Percentiles rank a stretch among this genome's conserved stretches.
These are phyloP conservation scores for Ophiocordyceps polyrhachis-furcata DNA, from an alignment of 2,329 filamentous ascomycete species.

Conservation along the genomic window DNA sequence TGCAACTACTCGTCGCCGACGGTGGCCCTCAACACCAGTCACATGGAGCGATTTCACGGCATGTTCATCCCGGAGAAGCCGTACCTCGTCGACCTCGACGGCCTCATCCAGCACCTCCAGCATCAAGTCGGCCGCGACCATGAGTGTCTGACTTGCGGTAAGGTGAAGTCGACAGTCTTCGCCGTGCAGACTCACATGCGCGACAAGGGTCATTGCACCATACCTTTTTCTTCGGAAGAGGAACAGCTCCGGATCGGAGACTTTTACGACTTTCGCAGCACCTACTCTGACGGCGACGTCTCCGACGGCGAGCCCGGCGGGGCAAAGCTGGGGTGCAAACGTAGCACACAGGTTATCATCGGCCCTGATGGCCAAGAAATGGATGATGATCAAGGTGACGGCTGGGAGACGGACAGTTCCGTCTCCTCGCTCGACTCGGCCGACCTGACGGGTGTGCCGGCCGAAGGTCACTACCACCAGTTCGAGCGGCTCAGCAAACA, in stretches of 20 bases:
- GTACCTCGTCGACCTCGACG: constrained; percentile 68
- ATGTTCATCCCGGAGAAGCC: constrained; percentile 88
- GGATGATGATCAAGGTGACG: constrained; percentile 45
- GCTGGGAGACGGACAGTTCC: constrained; percentile 90
- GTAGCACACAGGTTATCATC: constrained; percentile 27
- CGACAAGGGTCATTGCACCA: constrained; percentile 92
- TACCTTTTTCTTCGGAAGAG: constrained; percentile 72
- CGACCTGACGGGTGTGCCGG: constrained; percentile 62
- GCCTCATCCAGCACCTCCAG: constrained; percentile 60
- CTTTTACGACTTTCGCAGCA: constrained; percentile 91
- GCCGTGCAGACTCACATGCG: constrained; percentile 94
- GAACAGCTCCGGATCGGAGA: constrained; percentile 91
- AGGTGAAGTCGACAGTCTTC: constrained; percentile 56
- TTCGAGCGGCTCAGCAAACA: constrained; percentile 56
- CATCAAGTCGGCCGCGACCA: constrained; percentile 62
- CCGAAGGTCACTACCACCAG: constrained; percentile 51
- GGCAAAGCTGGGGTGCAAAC: constrained; percentile 49
- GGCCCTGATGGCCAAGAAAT: constrained; percentile 29
- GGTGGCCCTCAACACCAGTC: constrained; percentile 55
- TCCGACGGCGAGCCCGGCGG: constrained; percentile 41
- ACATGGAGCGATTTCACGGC: constrained; percentile 87
- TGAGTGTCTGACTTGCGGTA: constrained; percentile 79
- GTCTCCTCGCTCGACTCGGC: constrained; percentile 77
- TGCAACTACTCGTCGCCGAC: constrained; percentile 74
- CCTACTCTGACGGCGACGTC: constrained; percentile 69